Percentiles rank a stretch among this genome's conserved stretches.
phyloP scores from a whole-genome alignment of 2,329 filamentous ascomycete genomes.

The Apiospora pterosperma region DNA sequence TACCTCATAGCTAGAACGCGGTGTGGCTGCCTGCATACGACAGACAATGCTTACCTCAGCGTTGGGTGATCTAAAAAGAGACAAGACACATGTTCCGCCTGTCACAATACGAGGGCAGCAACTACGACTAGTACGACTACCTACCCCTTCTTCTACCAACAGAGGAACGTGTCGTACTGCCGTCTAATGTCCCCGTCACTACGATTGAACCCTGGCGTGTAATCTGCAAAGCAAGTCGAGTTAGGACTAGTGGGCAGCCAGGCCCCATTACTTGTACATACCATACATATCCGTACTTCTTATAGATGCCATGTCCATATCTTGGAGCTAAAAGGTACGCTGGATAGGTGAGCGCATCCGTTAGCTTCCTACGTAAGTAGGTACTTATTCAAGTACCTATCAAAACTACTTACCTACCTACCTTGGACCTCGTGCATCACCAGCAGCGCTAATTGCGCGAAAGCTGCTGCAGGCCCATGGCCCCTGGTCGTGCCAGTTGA shows the following conservation, averaged over 20 bases:
- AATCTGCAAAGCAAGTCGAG: background rate
- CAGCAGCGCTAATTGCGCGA: slow-evolving; percentile 2
- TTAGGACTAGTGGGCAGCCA: background rate
- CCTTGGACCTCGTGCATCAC: background rate
- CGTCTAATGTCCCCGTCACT: background rate
- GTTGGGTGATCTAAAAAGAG: background rate
- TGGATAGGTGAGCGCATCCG: background rate
- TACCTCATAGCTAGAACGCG: background rate
- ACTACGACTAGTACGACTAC: background rate
- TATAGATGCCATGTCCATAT: background rate
- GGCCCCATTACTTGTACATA: background rate
- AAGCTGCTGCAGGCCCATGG: slow-evolving; percentile 2
- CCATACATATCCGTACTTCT: background rate
- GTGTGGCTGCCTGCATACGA: background rate
- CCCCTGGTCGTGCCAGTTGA: background rate
- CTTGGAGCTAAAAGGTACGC: background rate
- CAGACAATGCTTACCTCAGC: background rate
- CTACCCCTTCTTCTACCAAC: too few relatives aligned
- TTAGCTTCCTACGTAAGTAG: too few relatives aligned
- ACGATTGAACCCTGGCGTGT: background rate
- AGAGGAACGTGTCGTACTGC: too few relatives aligned
- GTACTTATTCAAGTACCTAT: too few relatives aligned
- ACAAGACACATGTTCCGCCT: background rate
- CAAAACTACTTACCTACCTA: too few relatives aligned
- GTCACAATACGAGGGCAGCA: slow-evolving; percentile 1